phyloP scores from a whole-genome alignment of 1,284 basidiomycete species.

The Trametes pubescens region DNA sequence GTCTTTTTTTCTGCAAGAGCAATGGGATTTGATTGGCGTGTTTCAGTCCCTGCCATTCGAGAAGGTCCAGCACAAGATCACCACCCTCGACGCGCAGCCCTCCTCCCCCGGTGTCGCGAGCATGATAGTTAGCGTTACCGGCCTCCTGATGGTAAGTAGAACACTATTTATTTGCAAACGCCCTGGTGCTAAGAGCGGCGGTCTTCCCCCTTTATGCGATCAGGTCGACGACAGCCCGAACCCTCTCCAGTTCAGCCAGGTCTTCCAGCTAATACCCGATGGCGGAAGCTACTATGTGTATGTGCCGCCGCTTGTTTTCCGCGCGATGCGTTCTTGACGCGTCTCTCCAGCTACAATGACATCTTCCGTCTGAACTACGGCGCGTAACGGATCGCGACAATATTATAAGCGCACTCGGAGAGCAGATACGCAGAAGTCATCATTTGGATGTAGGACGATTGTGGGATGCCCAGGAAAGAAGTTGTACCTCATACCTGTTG shows the following conservation, averaged over 20 bases:
- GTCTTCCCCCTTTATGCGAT: not conserved
- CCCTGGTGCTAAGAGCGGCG: not conserved
- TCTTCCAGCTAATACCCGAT: conserved; percentile 91
- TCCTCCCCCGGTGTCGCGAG: conserved; percentile 69
- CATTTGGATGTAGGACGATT: conserved; percentile 30
- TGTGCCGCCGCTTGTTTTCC: conserved; percentile 39
- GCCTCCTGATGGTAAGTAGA: conserved; percentile 73
- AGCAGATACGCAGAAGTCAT: conserved; percentile 24
- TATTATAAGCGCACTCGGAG: conserved; percentile 1
- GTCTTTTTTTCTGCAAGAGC: not conserved
- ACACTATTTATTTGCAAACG: not conserved
- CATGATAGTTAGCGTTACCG: conserved; percentile 91
- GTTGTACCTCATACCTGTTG: conserved; percentile 39
- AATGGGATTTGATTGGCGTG: conserved; percentile 9
- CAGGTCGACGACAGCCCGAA: conserved; percentile 84
- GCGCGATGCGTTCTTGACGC: conserved; percentile 14
- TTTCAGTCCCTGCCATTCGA: conserved; percentile 81
- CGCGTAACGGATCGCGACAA: conserved; percentile 14
- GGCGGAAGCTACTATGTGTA: conserved; percentile 86
- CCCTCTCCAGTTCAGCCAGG: conserved; percentile 89
- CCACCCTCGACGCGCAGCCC: conserved; percentile 91
- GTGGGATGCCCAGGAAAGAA: conserved; percentile 26
- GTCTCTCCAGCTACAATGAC: conserved; percentile 72
- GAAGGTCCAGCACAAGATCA: conserved; percentile 85
- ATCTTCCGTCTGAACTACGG: conserved; percentile 89